Evolutionary conservation across 2,329 filamentous ascomycete genomes (phyloP).

Genomic region (Epichloe elymi): DNA sequence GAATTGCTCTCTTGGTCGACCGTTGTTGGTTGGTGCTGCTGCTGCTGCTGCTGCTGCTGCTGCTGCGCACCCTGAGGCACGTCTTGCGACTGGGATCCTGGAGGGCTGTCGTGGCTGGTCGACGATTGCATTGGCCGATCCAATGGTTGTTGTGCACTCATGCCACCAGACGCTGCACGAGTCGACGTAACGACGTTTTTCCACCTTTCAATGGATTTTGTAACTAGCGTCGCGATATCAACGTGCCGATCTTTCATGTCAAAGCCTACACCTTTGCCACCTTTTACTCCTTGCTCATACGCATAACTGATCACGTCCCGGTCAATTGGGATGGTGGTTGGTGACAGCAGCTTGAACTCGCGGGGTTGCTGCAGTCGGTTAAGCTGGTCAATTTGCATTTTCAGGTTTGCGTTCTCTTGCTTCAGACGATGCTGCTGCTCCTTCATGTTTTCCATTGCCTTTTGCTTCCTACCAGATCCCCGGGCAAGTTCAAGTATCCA

Average conservation of each 20-base stretch:
- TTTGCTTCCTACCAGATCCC: slow-evolving; percentile 43
- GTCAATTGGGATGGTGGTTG: slow-evolving; percentile 39
- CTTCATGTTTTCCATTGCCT: slow-evolving; percentile 38
- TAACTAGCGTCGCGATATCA: slow-evolving; percentile 38
- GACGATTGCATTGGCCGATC: slow-evolving; percentile 20
- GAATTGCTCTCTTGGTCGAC: not conserved
- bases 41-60: slow-evolving; percentile 8
- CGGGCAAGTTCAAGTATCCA: slow-evolving; percentile 50
- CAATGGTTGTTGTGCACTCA: slow-evolving; percentile 37
- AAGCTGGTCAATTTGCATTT: slow-evolving; percentile 44
- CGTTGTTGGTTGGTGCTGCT: slow-evolving; percentile 3
- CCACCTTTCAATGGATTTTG: slow-evolving; percentile 47
- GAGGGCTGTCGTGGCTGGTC: slow-evolving; percentile 10
- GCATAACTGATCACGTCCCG: slow-evolving; percentile 33
- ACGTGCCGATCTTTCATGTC: slow-evolving; percentile 36
- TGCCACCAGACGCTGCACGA: slow-evolving; percentile 28
- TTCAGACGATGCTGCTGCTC: slow-evolving; percentile 35
- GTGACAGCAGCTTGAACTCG: slow-evolving; percentile 41
- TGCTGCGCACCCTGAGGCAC: slow-evolving; percentile 13
- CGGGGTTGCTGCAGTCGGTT: slow-evolving; percentile 45
- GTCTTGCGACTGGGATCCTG: slow-evolving; percentile 12
- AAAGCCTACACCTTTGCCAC: slow-evolving; percentile 29
- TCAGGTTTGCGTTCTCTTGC: slow-evolving; percentile 45
- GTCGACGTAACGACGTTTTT: slow-evolving; percentile 45
- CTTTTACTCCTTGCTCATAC: slow-evolving; percentile 31